phyloP scores from a whole-genome alignment of 129 eudicot species.

The Apium graveolens region DNA sequence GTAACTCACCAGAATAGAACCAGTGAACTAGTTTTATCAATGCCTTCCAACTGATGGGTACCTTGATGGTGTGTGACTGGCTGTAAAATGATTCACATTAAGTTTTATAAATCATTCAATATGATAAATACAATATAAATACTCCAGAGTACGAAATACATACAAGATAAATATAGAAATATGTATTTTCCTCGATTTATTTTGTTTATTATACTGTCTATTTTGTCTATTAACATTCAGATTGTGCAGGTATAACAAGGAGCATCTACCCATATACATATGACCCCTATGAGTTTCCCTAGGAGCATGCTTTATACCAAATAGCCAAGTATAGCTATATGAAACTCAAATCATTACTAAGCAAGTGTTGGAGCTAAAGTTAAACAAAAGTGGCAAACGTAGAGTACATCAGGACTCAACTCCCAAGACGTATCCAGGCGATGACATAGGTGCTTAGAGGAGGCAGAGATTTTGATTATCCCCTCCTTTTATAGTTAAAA shows the following conservation, averaged over 20 bases:
- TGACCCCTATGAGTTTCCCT: neutral
- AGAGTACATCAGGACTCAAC: neutral
- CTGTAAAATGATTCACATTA: constrained; percentile 32
- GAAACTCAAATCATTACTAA: neutral
- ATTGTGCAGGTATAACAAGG: neutral
- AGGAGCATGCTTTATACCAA: neutral
- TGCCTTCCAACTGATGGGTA: constrained; percentile 73
- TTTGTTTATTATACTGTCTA: no score
- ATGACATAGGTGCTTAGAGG: neutral
- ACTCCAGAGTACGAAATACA: neutral
- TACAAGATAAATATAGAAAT: neutral
- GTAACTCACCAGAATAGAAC: constrained; percentile 50
- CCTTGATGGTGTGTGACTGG: constrained; percentile 42
- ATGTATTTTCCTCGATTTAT: neutral
- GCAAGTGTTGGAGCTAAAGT: neutral
- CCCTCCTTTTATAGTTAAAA: neutral
- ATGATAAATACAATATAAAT: neutral
- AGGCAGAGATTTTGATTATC: neutral
- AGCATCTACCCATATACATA: neutral
- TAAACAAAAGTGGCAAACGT: neutral
- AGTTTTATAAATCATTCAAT: neutral
- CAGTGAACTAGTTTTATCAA: constrained; percentile 54
- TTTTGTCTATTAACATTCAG: neutral
- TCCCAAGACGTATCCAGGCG: no score
- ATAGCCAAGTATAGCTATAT: neutral